Base-by-base conservation (phyloP, 1,284 basidiomycete species). In the Boletus albobrunnescens region DNA sequence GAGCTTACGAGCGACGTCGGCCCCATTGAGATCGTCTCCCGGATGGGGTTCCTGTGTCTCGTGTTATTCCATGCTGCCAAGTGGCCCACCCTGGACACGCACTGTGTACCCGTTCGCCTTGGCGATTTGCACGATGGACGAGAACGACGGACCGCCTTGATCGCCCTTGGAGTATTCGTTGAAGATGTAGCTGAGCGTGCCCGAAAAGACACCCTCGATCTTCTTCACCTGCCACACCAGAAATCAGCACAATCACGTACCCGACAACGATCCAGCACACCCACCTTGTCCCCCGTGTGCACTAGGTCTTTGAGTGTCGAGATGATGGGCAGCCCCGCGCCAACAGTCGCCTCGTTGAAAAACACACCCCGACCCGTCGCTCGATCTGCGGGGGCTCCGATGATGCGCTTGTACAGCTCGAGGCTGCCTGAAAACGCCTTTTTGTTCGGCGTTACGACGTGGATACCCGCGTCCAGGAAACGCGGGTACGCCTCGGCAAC, bases 161-260 rank as follows among this genome's bases (percentile, higher is more conserved):
- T 71, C 71, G 1, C 79, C 79, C 1, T 78, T 81, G 5, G 88
- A 92, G 67, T 94, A 99, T 57, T 94, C 86, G 72, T 99, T 99
- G 78, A 99, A 99, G 71, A 99, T 98, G 74, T 99, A 99, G 64
- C 88, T 92, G 74, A 99, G 83, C 1, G 95, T 99, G 4, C 95
- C 95, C 8, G 89, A 93, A 68, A 95, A 87, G 33, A 95, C 91
- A 32, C 87, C 87, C 67, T 91, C 88, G 53, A 91, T 87, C 70
- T 85, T 89, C 51, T 73, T 70, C 51, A 91, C 71, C 87, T 90
- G 51, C 36, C 20, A 28, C 19, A 48, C 8, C 20, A 35, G 30
- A 24, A 24, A 31, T n/a, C n/a, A n/a, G n/a, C n/a, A n/a, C n/a
- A n/a, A n/a, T n/a, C n/a, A n/a, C 14, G 3, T 22, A 5, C 12